Percentiles rank a stretch among this genome's conserved stretches.
Evolutionary conservation across 2,329 filamentous ascomycete genomes (phyloP).

Genomic region (Fusarium udum): DNA sequence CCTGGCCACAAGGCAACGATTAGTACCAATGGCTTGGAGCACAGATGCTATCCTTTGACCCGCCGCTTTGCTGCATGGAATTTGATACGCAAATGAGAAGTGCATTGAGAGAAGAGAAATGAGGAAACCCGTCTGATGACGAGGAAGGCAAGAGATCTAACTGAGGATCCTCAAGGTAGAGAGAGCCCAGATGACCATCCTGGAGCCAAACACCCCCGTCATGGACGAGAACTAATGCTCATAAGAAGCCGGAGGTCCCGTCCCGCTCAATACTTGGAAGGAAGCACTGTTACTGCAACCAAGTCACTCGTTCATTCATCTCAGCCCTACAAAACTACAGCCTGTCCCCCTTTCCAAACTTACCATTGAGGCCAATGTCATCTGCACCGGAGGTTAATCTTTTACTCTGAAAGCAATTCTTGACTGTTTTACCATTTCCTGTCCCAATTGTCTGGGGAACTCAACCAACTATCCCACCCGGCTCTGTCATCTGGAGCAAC

Average conservation of each 20-base stretch:
- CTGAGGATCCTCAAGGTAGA: constrained; percentile 9
- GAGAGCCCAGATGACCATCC: constrained; percentile 9
- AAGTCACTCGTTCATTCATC: constrained; percentile 13
- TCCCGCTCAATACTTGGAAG: constrained; percentile 30
- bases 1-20: constrained; percentile 18
- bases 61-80: constrained; percentile 21
- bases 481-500: background rate
- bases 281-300: constrained; percentile 1
- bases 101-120: constrained; percentile 33
- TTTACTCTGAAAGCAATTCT: background rate
- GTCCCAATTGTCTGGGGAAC: background rate
- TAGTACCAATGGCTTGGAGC: constrained; percentile 23
- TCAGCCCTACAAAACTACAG: constrained; percentile 40
- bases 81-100: constrained; percentile 20
- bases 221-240: constrained; percentile 13
- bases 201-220: constrained; percentile 10
- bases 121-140: constrained; percentile 29
- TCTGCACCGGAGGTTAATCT: background rate
- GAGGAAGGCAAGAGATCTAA: constrained; percentile 9
- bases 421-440: background rate
- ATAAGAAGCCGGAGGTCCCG: constrained; percentile 40
- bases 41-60: background rate
- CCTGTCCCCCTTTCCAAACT: background rate
- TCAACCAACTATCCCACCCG: background rate
- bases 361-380: background rate